Percentiles rank a stretch among this genome's conserved stretches.
Conservation (phyloP, 768 basidiomycete species). For the Lentinula guzmanii region DNA sequence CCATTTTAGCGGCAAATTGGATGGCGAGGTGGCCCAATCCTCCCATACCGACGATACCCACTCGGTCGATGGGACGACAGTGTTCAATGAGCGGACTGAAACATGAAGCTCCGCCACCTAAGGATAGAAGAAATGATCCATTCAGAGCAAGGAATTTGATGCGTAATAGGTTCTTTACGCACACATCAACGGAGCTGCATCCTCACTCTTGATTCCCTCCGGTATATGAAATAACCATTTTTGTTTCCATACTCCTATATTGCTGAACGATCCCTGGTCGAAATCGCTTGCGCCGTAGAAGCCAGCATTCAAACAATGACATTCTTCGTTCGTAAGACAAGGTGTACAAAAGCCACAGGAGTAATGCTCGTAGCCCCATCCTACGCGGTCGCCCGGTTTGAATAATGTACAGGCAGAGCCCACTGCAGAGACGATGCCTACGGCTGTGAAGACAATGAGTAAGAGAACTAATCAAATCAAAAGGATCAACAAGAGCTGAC, state of each 20-base stretch:
- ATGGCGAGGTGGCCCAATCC: slow-evolving; percentile 30
- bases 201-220: slow-evolving; percentile 16
- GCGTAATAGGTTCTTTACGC: neutral
- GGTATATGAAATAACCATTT: slow-evolving; percentile 26
- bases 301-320: slow-evolving; percentile 13
- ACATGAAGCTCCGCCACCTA: slow-evolving; percentile 24
- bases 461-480: neutral
- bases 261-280: slow-evolving; percentile 27
- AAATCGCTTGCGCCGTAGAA: slow-evolving; percentile 10
- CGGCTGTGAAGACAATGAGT: neutral
- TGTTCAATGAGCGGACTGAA: slow-evolving; percentile 16
- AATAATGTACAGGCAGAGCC: slow-evolving; percentile 10
- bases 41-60: slow-evolving; percentile 26
- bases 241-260: slow-evolving; percentile 24
- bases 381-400: slow-evolving; percentile 24
- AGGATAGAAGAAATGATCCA: too few relatives aligned
- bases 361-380: slow-evolving; percentile 28
- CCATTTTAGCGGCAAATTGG: slow-evolving; percentile 27
- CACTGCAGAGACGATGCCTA: slow-evolving; percentile 23
- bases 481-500: slow-evolving; percentile 5
- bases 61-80: slow-evolving; percentile 20
- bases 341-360: slow-evolving; percentile 23
- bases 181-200: slow-evolving; percentile 30
- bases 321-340: slow-evolving; percentile 25
- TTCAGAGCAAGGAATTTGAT: neutral